phyloP scores from a whole-genome alignment of 1,139 yeast species.

The Taphrina deformans region DNA sequence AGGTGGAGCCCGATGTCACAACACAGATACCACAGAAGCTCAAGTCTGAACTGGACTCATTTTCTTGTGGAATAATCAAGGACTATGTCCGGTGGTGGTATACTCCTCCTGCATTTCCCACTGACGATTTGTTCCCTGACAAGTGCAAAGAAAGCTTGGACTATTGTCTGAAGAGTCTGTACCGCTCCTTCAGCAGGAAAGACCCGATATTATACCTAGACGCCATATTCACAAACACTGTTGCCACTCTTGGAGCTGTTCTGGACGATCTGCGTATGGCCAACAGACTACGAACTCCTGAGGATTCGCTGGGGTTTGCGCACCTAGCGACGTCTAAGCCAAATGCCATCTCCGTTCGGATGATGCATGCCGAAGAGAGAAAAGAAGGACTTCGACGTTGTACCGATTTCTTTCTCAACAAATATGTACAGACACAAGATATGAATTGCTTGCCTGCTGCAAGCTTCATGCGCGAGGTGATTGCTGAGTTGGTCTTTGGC shows the following conservation, averaged over 20 bases:
- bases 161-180: not conserved
- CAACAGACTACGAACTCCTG: not conserved
- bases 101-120: slow-evolving; percentile 10
- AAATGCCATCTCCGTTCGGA: not conserved
- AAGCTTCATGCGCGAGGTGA: slow-evolving; percentile 4
- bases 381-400: not conserved
- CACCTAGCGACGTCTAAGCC: not conserved
- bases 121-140: slow-evolving; percentile 10
- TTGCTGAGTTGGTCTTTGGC: not conserved
- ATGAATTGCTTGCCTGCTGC: slow-evolving; percentile 1
- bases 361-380: not conserved
- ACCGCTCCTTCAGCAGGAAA: slow-evolving; percentile 8
- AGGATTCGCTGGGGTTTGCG: not conserved
- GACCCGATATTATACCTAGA: slow-evolving; percentile 13
- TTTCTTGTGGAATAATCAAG: not conserved
- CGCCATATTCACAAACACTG: not conserved
- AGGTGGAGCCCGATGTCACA: not conserved
- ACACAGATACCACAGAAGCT: not conserved
- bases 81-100: slow-evolving; percentile 30
- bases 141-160: slow-evolving; percentile 1
- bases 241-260: slow-evolving; percentile 15
- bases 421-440: not conserved
- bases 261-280: slow-evolving; percentile 13
- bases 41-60: not conserved
- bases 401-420: slow-evolving; percentile 4